These are phyloP conservation scores for Yamadazyma atmosphaerica DNA, from an alignment of 1,139 yeast species.

Conservation along the genomic window DNA sequence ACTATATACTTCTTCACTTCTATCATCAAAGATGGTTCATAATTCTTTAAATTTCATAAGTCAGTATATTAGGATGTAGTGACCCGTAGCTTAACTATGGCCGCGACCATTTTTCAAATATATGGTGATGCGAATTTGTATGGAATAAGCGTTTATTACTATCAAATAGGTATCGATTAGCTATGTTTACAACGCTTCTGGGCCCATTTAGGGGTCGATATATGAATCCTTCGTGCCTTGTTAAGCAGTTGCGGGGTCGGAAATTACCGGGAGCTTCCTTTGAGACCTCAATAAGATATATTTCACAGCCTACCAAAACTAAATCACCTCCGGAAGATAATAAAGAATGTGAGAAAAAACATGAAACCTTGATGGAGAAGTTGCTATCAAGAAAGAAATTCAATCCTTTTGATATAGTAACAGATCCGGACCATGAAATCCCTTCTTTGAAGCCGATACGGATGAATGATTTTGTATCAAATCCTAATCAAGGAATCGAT, in stretches of 20 bases:
- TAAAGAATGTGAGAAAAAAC: constrained; percentile 2
- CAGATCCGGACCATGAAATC: constrained; percentile 12
- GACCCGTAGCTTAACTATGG: background rate
- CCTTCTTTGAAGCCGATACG: constrained; percentile 10
- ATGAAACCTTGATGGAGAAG: constrained; percentile 3
- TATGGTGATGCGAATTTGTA: background rate
- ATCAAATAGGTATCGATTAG: no score
- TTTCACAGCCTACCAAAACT: background rate
- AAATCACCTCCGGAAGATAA: background rate
- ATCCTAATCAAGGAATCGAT: constrained; percentile 15
- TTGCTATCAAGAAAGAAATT: constrained; percentile 1
- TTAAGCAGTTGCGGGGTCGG: no score
- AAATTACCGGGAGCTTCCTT: no score
- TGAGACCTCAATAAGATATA: background rate
- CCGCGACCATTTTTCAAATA: background rate
- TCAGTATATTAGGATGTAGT: no score
- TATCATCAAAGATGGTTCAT: background rate
- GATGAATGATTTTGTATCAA: constrained; percentile 19
- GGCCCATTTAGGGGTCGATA: no score
- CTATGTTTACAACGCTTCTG: no score
- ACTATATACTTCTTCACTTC: background rate
- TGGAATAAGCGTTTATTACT: no score
- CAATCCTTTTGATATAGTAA: constrained; percentile 13
- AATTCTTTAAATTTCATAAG: background rate
- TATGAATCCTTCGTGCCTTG: no score